Percentiles rank a stretch among this genome's conserved stretches.
Conservation (phyloP, 1,284 basidiomycete species). For the Chondrostereum purpureum region DNA sequence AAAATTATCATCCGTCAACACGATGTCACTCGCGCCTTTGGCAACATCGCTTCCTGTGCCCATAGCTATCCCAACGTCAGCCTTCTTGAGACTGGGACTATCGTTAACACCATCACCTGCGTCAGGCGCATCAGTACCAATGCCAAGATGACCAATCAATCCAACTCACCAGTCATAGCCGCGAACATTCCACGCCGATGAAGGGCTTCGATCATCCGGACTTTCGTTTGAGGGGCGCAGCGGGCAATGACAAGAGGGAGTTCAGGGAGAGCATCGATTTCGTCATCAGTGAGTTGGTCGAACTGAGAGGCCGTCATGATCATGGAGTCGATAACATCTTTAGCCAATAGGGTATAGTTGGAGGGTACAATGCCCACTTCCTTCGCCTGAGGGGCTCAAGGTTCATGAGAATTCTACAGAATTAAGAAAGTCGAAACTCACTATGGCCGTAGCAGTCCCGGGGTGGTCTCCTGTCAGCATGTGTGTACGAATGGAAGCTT, state of each 20-base stretch:
- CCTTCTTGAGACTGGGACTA: constrained; percentile 53
- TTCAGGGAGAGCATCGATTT: constrained; percentile 43
- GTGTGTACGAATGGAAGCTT: constrained; percentile 60
- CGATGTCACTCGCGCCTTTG: not conserved
- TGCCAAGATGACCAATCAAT: constrained; percentile 60
- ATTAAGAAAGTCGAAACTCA: constrained; percentile 38
- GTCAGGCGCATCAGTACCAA: constrained; percentile 45
- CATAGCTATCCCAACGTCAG: not conserved
- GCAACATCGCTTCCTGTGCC: not conserved
- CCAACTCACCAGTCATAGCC: constrained; percentile 48
- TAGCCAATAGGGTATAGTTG: not conserved
- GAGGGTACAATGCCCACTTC: constrained; percentile 40
- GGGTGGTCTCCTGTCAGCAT: constrained; percentile 66
- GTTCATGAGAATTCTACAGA: not conserved
- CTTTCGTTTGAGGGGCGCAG: constrained; percentile 44
- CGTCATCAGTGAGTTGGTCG: constrained; percentile 53
- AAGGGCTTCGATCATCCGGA: constrained; percentile 42
- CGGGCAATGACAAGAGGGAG: constrained; percentile 33
- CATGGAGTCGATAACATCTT: constrained; percentile 28
- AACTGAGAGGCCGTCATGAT: constrained; percentile 35
- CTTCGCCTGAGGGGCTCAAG: constrained; percentile 30
- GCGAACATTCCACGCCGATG: constrained; percentile 30
- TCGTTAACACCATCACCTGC: constrained; percentile 72
- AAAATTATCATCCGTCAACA: constrained; percentile 52
- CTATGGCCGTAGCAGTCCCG: constrained; percentile 63